phyloP scores from a whole-genome alignment of 2,329 filamentous ascomycete species.

The Alternaria sp. region DNA sequence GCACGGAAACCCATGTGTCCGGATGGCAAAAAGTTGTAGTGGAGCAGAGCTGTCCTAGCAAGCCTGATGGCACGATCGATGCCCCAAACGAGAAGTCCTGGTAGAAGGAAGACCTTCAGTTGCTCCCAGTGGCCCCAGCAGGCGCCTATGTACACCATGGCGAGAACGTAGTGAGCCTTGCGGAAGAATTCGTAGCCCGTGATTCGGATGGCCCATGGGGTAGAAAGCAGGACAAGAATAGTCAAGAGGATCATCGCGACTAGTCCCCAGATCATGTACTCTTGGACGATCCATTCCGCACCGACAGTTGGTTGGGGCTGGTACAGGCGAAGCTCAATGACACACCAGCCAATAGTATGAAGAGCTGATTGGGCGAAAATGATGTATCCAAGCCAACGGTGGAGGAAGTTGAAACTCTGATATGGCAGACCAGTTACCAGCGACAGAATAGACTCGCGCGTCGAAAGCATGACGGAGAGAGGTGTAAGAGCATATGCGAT shows the following conservation, averaged over 20 bases:
- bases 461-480: slow-evolving; percentile 71
- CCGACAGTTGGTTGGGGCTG: slow-evolving; percentile 72
- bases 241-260: slow-evolving; percentile 72
- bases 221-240: slow-evolving; percentile 68
- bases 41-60: slow-evolving; percentile 66
- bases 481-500: slow-evolving; percentile 79
- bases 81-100: slow-evolving; percentile 70
- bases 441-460: slow-evolving; percentile 73
- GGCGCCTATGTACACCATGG: slow-evolving; percentile 76
- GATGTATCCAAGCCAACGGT: slow-evolving; percentile 74
- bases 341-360: slow-evolving; percentile 75
- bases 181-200: slow-evolving; percentile 82
- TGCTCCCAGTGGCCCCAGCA: slow-evolving; percentile 78
- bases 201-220: slow-evolving; percentile 65
- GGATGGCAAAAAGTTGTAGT: slow-evolving; percentile 54
- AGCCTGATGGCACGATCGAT: slow-evolving; percentile 69
- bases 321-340: slow-evolving; percentile 73
- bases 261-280: slow-evolving; percentile 77
- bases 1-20: slow-evolving; percentile 44
- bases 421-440: slow-evolving; percentile 76
- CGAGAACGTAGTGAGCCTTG: slow-evolving; percentile 76
- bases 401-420: slow-evolving; percentile 72
- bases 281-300: slow-evolving; percentile 65
- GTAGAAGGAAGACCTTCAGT: slow-evolving; percentile 53
- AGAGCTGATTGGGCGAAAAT: slow-evolving; percentile 73